A percentile compares a stretch with the other conserved stretches of the same genome.
These are phyloP conservation scores for Samsoniella hepiali DNA, from an alignment of 2,329 filamentous ascomycete genomes.

Conservation along the genomic window DNA sequence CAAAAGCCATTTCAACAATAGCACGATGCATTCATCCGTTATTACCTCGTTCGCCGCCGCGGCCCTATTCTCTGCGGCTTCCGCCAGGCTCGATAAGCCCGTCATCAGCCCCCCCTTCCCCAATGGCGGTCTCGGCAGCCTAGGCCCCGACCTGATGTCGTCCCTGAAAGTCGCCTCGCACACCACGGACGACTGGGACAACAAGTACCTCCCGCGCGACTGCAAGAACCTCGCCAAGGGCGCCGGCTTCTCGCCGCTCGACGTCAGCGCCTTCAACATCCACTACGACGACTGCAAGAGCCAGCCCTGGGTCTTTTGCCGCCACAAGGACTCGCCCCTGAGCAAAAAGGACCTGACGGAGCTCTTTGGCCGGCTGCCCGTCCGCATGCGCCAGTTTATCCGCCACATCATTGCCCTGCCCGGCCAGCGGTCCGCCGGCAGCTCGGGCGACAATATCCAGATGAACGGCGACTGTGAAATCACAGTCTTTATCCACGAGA, in stretches of 20 bases:
- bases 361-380: conserved; percentile 30
- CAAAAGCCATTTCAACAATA: neutral
- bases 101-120: conserved; percentile 17
- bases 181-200: conserved; percentile 24
- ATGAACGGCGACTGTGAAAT: conserved; percentile 20
- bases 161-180: conserved; percentile 18
- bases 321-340: conserved; percentile 27
- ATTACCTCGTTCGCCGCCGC: neutral
- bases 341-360: conserved; percentile 26
- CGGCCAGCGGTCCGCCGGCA: conserved; percentile 21
- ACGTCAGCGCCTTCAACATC: conserved; percentile 28
- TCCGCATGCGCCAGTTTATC: conserved; percentile 29
- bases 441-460: conserved; percentile 23
- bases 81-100: conserved; percentile 17
- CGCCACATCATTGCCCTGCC: conserved; percentile 27
- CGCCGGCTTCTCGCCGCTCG: conserved; percentile 22
- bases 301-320: conserved; percentile 31
- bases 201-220: conserved; percentile 23
- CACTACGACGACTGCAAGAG: conserved; percentile 28
- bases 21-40: conserved; percentile 3
- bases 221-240: conserved; percentile 22
- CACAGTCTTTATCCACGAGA: conserved; percentile 23
- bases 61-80: conserved; percentile 1
- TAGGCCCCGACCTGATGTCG: conserved; percentile 17
- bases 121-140: conserved; percentile 16